A percentile compares a stretch with the other conserved stretches of the same genome.
These are phyloP conservation scores for Aspergillus sp. DNA, from an alignment of 2,329 filamentous ascomycete genomes.

Conservation along the genomic window DNA sequence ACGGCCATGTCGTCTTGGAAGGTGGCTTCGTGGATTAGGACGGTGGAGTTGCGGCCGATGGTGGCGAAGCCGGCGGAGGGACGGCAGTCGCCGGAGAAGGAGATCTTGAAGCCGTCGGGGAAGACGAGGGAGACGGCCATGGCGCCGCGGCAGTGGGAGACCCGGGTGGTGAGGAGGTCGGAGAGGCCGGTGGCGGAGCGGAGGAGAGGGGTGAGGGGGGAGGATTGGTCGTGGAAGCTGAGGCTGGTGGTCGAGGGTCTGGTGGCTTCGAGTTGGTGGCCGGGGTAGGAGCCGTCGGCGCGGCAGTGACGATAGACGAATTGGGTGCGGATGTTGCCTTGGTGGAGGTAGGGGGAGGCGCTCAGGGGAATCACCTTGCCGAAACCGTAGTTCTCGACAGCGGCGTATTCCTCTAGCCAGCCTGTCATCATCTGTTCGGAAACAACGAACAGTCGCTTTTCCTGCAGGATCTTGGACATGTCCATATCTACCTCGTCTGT, in stretches of 20 bases:
- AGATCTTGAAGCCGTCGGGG: constrained; percentile 77
- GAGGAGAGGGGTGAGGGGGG: constrained; percentile 43
- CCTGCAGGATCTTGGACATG: constrained; percentile 40
- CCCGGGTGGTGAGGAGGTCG: constrained; percentile 66
- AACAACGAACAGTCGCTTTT: constrained; percentile 62
- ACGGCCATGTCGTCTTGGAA: constrained; percentile 81
- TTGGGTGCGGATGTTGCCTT: constrained; percentile 23
- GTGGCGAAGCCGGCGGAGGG: constrained; percentile 69
- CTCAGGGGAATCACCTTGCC: constrained; percentile 56
- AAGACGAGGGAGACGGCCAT: constrained; percentile 78
- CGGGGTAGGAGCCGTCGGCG: constrained; percentile 30
- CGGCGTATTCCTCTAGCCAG: constrained; percentile 77
- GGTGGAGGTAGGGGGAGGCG: constrained; percentile 33
- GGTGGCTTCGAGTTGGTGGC: constrained; percentile 9
- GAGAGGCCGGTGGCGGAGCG: constrained; percentile 61
- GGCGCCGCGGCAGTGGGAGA: constrained; percentile 78
- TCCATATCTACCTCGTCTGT: constrained; percentile 42
- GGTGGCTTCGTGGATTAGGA: constrained; percentile 93
- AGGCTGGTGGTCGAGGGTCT: constrained; percentile 25
- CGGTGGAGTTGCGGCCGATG: constrained; percentile 73
- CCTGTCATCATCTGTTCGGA: constrained; percentile 70
- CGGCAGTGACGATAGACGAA: constrained; percentile 35
- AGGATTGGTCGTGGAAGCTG: constrained; percentile 29
- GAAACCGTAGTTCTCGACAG: constrained; percentile 75
- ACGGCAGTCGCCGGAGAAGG: constrained; percentile 92